These are phyloP conservation scores for Penstemon newberryi DNA, from an alignment of 257 asterid species.

Conservation along the genomic window DNA sequence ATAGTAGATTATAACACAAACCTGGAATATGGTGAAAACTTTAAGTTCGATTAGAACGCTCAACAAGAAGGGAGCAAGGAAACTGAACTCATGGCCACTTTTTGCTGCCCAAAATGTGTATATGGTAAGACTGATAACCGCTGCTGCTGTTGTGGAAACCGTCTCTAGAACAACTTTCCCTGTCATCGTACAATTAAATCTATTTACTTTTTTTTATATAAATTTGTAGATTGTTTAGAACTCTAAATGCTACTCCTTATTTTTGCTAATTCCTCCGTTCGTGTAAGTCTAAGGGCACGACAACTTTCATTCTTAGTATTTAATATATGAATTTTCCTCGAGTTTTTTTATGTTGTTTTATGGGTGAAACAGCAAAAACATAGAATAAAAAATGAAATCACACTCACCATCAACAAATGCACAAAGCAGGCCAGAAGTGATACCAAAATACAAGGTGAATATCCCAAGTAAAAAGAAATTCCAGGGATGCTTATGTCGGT, in stretches of 20 bases:
- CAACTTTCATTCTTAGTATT: no score
- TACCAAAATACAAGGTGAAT: constrained; percentile 29
- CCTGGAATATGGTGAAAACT: constrained; percentile 53
- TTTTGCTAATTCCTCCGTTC: no score
- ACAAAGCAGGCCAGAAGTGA: constrained; percentile 21
- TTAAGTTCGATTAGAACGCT: constrained; percentile 40
- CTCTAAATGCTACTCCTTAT: no score
- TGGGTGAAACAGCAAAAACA: neutral
- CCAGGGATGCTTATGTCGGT: constrained; percentile 24
- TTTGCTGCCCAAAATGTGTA: constrained; percentile 82
- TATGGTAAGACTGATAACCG: constrained; percentile 52
- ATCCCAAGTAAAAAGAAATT: constrained; percentile 35
- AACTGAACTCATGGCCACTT: constrained; percentile 60
- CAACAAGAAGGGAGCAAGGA: constrained; percentile 49
- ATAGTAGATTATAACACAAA: constrained; percentile 9
- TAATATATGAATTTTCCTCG: no score
- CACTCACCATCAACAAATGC: constrained; percentile 29
- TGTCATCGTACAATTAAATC: constrained; percentile 16
- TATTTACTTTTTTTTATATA: no score
- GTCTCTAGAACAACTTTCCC: constrained; percentile 57
- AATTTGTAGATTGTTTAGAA: neutral
- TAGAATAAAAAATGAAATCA: neutral
- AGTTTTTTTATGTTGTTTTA: no score
- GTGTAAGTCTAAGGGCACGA: no score
- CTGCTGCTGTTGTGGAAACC: constrained; percentile 42